Conservation (phyloP, 2,329 filamentous ascomycete genomes). For the Penicillium hordei region DNA sequence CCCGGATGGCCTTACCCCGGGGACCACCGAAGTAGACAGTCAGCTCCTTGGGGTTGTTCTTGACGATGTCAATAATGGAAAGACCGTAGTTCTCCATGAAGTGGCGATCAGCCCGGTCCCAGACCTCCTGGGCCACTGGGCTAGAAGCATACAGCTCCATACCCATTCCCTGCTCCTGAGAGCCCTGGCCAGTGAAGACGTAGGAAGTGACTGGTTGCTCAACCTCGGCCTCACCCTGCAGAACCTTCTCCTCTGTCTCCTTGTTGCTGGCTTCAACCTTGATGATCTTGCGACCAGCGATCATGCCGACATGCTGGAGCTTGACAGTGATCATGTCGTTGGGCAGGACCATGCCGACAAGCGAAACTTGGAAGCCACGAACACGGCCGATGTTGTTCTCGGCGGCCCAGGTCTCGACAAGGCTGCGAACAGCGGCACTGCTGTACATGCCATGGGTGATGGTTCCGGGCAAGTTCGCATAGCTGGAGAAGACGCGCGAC, state of each 20-base stretch:
- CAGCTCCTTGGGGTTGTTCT: conserved; percentile 98
- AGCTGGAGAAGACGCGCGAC: conserved; percentile 91
- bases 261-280: conserved; percentile 96
- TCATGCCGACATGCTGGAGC: conserved; percentile 95
- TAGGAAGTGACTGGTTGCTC: conserved; percentile 97
- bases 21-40: conserved; percentile 98
- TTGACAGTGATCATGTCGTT: conserved; percentile 95
- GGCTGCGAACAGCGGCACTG: conserved; percentile 88
- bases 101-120: conserved; percentile 96
- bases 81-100: conserved; percentile 99
- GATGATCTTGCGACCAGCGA: conserved; percentile 97
- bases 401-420: conserved; percentile 98
- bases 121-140: conserved; percentile 91
- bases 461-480: conserved; percentile 91
- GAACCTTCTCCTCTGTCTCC: conserved; percentile 93
- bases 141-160: conserved; percentile 98
- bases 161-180: conserved; percentile 98
- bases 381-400: conserved; percentile 98
- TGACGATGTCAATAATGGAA: conserved; percentile 97
- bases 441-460: conserved; percentile 99
- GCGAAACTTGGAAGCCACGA: conserved; percentile 91
- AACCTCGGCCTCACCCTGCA: conserved; percentile 92
- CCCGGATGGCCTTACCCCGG: conserved; percentile 91
- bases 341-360: conserved; percentile 98
- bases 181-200: conserved; percentile 97